Conservation (phyloP, 2,329 filamentous ascomycete genomes). For the Pseudodiploospora longispora region DNA sequence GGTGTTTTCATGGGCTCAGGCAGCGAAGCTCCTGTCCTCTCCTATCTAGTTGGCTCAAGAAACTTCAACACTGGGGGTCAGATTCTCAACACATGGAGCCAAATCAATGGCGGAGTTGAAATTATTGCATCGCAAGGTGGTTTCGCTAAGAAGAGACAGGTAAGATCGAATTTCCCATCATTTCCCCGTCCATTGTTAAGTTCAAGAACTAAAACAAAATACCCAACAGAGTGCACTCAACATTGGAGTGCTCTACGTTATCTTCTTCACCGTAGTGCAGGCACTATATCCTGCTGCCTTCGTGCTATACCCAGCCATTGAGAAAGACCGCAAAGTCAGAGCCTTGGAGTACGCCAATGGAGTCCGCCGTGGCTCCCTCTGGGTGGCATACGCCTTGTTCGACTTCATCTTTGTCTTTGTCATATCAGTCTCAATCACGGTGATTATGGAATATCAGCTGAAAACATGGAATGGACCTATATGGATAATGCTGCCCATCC, state of each 20-base stretch:
- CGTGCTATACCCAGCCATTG: conserved; percentile 71
- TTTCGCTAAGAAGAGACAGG: neutral
- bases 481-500: conserved; percentile 67
- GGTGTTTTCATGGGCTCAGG: neutral
- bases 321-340: conserved; percentile 66
- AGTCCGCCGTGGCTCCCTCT: conserved; percentile 66
- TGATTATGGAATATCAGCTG: conserved; percentile 54
- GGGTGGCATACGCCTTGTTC: conserved; percentile 70
- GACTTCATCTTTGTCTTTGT: conserved; percentile 64
- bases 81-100: conserved; percentile 14
- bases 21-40: neutral
- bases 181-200: no score
- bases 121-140: conserved; percentile 24
- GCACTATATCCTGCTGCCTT: conserved; percentile 60
- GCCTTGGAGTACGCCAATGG: conserved; percentile 82
- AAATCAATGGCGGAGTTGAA: conserved; percentile 17
- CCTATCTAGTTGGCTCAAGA: neutral
- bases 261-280: conserved; percentile 62
- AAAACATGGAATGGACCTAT: conserved; percentile 58
- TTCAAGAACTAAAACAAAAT: no score
- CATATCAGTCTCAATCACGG: conserved; percentile 53
- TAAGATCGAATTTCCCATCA: neutral
- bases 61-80: neutral
- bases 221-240: neutral
- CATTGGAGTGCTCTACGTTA: conserved; percentile 56